Evolutionary conservation across 306 rosid species (phyloP).

Genomic region (Trifolium dubium): DNA sequence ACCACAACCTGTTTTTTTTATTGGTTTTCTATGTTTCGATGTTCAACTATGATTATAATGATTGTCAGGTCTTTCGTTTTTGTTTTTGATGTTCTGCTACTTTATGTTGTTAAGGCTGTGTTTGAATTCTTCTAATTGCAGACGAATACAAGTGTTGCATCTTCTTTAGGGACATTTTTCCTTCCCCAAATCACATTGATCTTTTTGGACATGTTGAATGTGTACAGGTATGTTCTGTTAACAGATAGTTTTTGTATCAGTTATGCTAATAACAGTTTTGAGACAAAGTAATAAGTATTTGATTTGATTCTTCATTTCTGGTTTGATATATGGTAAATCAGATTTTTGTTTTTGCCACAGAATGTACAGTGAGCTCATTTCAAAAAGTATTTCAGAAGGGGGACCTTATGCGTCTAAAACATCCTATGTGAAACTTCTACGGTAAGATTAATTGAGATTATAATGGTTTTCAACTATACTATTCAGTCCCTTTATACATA

Average conservation of each 20-base stretch:
- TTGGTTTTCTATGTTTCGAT: background rate
- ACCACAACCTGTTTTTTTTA: constrained; percentile 10
- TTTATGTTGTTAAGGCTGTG: background rate
- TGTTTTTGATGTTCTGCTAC: constrained; percentile 1
- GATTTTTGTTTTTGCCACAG: constrained; percentile 52
- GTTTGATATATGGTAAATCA: constrained; percentile 7
- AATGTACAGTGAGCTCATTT: constrained; percentile 99
- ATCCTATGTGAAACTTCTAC: constrained; percentile 87
- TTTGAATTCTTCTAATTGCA: constrained; percentile 49
- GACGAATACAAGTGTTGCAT: constrained; percentile 95
- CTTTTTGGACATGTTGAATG: constrained; percentile 97
- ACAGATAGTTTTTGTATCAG: background rate
- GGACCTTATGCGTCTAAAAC: constrained; percentile 88
- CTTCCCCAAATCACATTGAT: constrained; percentile 84
- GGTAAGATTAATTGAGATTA: constrained; percentile 52
- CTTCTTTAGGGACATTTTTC: constrained; percentile 92
- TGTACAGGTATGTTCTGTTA: constrained; percentile 72
- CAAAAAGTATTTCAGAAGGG: constrained; percentile 90
- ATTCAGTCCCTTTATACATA: background rate
- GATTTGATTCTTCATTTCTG: background rate
- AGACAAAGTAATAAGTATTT: background rate
- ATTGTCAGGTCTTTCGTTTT: background rate
- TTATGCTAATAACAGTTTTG: constrained; percentile 10
- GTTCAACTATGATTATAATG: background rate
- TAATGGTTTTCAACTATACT: constrained; percentile 18